These are phyloP conservation scores for Pythium chondricola DNA, from an alignment of 352 stramenopile genomes.

Conservation along the genomic window DNA sequence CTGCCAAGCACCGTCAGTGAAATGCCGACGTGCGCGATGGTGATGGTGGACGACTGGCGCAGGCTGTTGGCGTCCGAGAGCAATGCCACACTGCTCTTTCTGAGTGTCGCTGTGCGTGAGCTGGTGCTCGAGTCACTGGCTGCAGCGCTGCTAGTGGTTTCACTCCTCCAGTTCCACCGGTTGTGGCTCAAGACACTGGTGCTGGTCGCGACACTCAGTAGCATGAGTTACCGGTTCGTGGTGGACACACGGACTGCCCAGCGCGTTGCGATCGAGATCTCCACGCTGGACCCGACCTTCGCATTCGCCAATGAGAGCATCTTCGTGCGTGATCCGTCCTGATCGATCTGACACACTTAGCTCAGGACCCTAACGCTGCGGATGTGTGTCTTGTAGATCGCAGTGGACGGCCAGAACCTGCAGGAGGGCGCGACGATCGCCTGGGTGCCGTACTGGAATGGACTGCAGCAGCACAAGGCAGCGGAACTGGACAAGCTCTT, in stretches of 20 bases:
- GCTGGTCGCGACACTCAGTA: slow-evolving; percentile 22
- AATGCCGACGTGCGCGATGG: slow-evolving; percentile 6
- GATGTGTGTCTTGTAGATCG: slow-evolving; percentile 31
- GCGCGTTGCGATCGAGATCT: slow-evolving; percentile 51
- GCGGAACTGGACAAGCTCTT: slow-evolving; percentile 43
- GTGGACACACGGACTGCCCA: slow-evolving; percentile 44
- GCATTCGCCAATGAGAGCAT: slow-evolving; percentile 80
- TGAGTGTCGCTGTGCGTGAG: slow-evolving; percentile 6
- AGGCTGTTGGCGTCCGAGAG: no score
- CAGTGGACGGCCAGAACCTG: slow-evolving; percentile 77
- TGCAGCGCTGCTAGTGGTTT: slow-evolving; percentile 3
- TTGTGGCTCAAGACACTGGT: slow-evolving; percentile 55
- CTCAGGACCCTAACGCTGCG: neutral
- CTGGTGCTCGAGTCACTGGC: neutral
- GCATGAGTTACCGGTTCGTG: slow-evolving; percentile 25
- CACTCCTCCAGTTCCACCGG: slow-evolving; percentile 47
- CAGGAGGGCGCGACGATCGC: slow-evolving; percentile 58
- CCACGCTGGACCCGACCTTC: slow-evolving; percentile 63
- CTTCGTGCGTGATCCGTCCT: slow-evolving; percentile 40
- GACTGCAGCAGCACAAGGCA: slow-evolving; percentile 37
- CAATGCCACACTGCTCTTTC: no score
- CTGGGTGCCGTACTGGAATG: slow-evolving; percentile 73
- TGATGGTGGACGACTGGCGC: slow-evolving; percentile 8
- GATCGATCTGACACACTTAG: no score
- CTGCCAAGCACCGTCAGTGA: no score